Conservation (phyloP, 352 stramenopile genomes). For the Plasmopara halstedii region DNA sequence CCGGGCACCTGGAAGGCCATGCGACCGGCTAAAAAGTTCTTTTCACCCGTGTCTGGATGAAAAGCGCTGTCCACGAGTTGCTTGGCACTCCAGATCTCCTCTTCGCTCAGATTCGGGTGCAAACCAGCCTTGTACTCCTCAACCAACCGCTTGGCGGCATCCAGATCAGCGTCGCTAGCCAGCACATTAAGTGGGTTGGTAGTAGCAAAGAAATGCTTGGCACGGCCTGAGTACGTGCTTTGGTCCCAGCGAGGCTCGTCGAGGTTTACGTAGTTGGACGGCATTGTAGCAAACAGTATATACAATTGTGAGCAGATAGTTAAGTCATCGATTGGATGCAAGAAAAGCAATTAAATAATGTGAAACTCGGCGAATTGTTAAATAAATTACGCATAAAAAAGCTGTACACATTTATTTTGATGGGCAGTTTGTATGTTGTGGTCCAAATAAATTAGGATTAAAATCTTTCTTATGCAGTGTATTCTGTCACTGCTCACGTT, state of each 20-base stretch:
- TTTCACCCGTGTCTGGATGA: conserved; percentile 86
- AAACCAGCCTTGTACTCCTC: conserved; percentile 51
- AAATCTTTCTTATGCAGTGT: too few relatives aligned
- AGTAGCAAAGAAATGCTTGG: conserved; percentile 82
- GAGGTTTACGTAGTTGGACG: conserved; percentile 30
- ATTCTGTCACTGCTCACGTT: too few relatives aligned
- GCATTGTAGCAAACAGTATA: conserved; percentile 3
- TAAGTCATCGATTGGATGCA: conserved; percentile 16
- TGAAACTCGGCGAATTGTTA: too few relatives aligned
- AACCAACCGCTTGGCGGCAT: conserved; percentile 61
- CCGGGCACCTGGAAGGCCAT: conserved; percentile 85
- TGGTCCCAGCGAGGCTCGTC: conserved; percentile 81
- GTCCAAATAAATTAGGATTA: too few relatives aligned
- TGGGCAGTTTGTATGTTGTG: too few relatives aligned
- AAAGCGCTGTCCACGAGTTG: conserved; percentile 83
- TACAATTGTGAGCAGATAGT: conserved; percentile 3
- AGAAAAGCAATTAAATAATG: not conserved
- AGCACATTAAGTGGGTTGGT: conserved; percentile 83
- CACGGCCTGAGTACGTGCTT: conserved; percentile 66
- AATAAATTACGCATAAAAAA: too few relatives aligned
- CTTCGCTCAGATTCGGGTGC: conserved; percentile 35
- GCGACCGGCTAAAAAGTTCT: conserved; percentile 78
- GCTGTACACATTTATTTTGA: too few relatives aligned
- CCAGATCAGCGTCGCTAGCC: conserved; percentile 62
- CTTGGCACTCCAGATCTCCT: conserved; percentile 80